Evolutionary conservation across 768 basidiomycete genomes (phyloP).

Genomic region (Serendipita sp.): DNA sequence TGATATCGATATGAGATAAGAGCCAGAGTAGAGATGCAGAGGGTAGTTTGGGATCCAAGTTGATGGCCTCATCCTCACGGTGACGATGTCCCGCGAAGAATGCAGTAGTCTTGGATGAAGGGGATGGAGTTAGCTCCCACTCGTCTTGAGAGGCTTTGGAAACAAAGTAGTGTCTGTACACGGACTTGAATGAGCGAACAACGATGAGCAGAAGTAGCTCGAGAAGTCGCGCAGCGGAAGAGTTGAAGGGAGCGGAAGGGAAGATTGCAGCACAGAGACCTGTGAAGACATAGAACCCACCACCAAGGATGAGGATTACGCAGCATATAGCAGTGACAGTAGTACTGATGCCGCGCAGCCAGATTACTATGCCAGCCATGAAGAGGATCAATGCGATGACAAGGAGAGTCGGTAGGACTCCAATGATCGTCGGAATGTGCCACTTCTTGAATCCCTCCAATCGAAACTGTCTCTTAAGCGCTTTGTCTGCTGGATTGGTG

Average conservation of each 20-base stretch:
- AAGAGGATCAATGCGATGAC: constrained; percentile 11
- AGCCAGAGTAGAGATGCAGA: too few species aligned
- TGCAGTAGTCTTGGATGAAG: too few species aligned
- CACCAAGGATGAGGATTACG: background rate
- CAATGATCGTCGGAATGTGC: background rate
- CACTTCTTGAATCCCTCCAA: background rate
- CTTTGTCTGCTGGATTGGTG: background rate
- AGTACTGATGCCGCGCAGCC: constrained; percentile 8
- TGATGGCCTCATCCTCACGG: too few species aligned
- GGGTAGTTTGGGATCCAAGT: too few species aligned
- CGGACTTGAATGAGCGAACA: too few species aligned
- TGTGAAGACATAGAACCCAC: background rate
- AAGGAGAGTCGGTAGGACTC: constrained; percentile 7
- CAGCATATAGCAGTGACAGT: constrained; percentile 7
- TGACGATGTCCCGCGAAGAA: too few species aligned
- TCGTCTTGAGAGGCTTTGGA: too few species aligned
- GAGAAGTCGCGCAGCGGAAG: background rate
- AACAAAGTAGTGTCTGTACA: too few species aligned
- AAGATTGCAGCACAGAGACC: background rate
- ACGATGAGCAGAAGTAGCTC: too few species aligned
- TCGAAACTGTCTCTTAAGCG: background rate
- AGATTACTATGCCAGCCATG: constrained; percentile 10
- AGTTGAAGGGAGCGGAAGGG: background rate
- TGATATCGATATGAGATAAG: too few species aligned
- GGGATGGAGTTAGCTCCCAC: too few species aligned